These are phyloP conservation scores for Cercophora sp. DNA, from an alignment of 495 filamentous ascomycete species.

Conservation along the genomic window DNA sequence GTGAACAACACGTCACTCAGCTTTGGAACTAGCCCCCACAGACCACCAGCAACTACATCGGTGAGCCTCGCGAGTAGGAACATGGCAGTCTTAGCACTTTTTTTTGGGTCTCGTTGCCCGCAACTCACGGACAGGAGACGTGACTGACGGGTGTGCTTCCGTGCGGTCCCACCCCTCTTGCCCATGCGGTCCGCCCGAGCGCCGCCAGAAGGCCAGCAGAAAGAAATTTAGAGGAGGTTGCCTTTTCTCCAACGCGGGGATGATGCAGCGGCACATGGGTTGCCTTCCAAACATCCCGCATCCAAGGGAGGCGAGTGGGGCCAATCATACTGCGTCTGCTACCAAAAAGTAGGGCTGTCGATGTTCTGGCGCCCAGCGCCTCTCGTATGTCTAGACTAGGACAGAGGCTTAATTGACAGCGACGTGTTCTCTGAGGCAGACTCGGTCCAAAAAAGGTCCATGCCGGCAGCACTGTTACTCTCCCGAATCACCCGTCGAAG, in stretches of 20 bases:
- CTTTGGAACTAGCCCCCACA: too few species aligned
- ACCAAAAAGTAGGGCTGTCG: slow-evolving; percentile 1
- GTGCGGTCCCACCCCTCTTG: neutral
- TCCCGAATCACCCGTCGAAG: too few species aligned
- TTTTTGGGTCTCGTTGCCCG: too few species aligned
- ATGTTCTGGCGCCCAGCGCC: neutral
- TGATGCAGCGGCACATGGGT: neutral
- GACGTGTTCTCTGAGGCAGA: slow-evolving; percentile 2
- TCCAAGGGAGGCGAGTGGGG: neutral
- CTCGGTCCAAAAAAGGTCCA: neutral
- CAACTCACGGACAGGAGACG: too few species aligned
- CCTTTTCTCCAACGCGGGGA: slow-evolving; percentile 6
- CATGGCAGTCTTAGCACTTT: too few species aligned
- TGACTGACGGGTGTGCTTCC: too few species aligned
- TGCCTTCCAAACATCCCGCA: slow-evolving; percentile 3
- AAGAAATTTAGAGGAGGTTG: neutral
- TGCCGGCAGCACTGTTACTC: neutral
- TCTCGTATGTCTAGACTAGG: too few species aligned
- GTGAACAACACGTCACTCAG: too few species aligned
- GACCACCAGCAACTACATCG: too few species aligned
- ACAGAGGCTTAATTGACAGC: too few species aligned
- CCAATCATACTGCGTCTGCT: neutral
- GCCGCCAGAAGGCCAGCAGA: neutral
- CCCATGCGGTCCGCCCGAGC: slow-evolving; percentile 1
- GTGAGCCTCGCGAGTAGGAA: too few species aligned